These are phyloP conservation scores for Ogataea trehalophila DNA, from an alignment of 805 yeast genomes.

Conservation along the genomic window DNA sequence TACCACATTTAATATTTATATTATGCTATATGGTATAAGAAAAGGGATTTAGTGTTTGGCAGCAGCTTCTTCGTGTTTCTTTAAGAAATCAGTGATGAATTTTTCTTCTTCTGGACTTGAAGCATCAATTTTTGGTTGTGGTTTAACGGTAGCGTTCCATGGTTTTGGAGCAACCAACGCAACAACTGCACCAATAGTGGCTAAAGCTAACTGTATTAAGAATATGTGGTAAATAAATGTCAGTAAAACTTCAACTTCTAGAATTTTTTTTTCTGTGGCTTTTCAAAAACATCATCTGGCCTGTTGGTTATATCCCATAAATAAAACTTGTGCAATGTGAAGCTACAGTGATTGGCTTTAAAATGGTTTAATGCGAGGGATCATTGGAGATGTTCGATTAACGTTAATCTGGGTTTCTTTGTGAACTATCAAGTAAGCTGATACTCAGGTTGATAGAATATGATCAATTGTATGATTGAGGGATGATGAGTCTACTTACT, in stretches of 20 bases:
- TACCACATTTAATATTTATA: not conserved
- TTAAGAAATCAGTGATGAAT: slow-evolving; percentile 70
- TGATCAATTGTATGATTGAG: no score
- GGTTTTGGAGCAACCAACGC: slow-evolving; percentile 68
- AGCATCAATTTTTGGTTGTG: slow-evolving; percentile 70
- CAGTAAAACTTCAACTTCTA: not conserved
- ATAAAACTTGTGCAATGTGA: no score
- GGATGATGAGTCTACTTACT: no score
- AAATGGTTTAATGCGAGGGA: no score
- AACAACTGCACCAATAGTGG: slow-evolving; percentile 68
- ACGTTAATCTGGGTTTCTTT: no score
- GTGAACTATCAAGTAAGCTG: no score
- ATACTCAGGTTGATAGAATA: no score
- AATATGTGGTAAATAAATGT: not conserved
- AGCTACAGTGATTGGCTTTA: no score
- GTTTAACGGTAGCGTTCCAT: slow-evolving; percentile 53
- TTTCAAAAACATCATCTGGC: not conserved
- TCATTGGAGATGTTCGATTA: no score
- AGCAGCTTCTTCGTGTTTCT: slow-evolving; percentile 32
- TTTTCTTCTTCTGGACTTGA: slow-evolving; percentile 84
- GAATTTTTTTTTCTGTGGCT: not conserved
- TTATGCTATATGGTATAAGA: not conserved
- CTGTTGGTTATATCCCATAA: no score
- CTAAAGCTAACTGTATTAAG: slow-evolving; percentile 57
- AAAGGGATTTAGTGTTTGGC: slow-evolving; percentile 21